Evolutionary conservation across 345 rosid species (phyloP).

Genomic region (Hirschfeldia incana): DNA sequence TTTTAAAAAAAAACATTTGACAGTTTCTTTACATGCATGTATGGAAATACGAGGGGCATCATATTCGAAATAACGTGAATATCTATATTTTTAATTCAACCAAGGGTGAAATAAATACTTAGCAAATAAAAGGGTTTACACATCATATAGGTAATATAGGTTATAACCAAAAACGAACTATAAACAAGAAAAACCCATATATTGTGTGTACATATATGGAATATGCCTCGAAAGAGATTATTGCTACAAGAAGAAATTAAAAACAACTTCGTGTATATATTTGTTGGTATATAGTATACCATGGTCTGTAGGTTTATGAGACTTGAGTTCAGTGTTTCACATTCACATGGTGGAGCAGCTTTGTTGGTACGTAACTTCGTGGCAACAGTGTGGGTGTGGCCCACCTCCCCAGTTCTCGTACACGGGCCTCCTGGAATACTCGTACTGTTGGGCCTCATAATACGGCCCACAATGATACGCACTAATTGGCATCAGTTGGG

Average conservation of each 20-base stretch:
- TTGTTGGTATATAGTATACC: neutral
- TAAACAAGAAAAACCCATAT: neutral
- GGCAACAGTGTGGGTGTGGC: neutral
- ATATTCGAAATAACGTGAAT: neutral
- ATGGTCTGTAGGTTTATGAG: neutral
- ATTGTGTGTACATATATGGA: neutral
- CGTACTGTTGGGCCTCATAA: constrained; percentile 23
- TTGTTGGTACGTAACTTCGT: constrained; percentile 37
- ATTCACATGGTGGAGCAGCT: constrained; percentile 58
- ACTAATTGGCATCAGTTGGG: constrained; percentile 14
- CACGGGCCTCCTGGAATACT: constrained; percentile 50
- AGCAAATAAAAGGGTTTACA: neutral
- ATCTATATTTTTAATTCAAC: neutral
- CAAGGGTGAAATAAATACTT: neutral
- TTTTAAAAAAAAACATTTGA: too few relatives aligned
- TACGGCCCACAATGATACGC: constrained; percentile 39
- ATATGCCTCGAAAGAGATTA: neutral
- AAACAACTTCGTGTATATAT: neutral
- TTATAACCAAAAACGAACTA: neutral
- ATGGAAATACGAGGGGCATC: neutral
- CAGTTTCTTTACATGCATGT: too few relatives aligned
- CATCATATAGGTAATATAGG: too few relatives aligned
- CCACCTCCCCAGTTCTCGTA: constrained; percentile 57
- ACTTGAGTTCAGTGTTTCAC: constrained; percentile 34
- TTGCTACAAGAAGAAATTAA: neutral